phyloP scores from a whole-genome alignment of 208 protist genomes.

The Trypanosoma cruzi region DNA sequence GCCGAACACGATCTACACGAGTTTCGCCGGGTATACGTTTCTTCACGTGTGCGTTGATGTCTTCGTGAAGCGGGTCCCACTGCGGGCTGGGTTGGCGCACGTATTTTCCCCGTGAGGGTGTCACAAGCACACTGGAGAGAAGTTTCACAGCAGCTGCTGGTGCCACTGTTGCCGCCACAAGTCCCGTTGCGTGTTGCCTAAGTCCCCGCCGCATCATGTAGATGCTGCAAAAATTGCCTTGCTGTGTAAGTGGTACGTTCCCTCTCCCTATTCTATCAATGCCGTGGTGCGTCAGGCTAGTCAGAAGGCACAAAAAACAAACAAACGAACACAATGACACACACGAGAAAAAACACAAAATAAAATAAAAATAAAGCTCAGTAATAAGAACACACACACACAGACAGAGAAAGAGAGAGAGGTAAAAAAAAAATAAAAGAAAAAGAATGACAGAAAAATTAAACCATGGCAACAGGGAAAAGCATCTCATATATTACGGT shows the following conservation, averaged over 20 bases:
- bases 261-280: not conserved
- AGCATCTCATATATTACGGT: not conserved
- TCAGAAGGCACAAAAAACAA: too few species aligned
- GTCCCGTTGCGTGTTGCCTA: not conserved
- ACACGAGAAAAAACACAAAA: too few species aligned
- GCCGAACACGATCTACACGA: constrained; percentile 83
- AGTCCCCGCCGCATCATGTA: not conserved
- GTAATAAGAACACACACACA: too few species aligned
- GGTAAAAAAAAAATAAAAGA: not conserved
- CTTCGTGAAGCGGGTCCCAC: constrained; percentile 89
- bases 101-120: constrained; percentile 66
- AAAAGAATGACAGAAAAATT: not conserved
- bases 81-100: constrained; percentile 79
- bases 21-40: constrained; percentile 91
- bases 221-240: not conserved
- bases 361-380: not conserved
- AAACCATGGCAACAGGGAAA: constrained; percentile 5
- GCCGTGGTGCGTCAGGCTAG: too few species aligned
- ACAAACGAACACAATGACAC: too few species aligned
- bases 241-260: not conserved
- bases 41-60: constrained; percentile 92
- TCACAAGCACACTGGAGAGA: not conserved
- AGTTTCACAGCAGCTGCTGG: not conserved
- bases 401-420: constrained; percentile 9
- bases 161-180: not conserved